These are phyloP conservation scores for Pyrrhoderma noxium DNA, from an alignment of 1,284 basidiomycete genomes.

Conservation along the genomic window DNA sequence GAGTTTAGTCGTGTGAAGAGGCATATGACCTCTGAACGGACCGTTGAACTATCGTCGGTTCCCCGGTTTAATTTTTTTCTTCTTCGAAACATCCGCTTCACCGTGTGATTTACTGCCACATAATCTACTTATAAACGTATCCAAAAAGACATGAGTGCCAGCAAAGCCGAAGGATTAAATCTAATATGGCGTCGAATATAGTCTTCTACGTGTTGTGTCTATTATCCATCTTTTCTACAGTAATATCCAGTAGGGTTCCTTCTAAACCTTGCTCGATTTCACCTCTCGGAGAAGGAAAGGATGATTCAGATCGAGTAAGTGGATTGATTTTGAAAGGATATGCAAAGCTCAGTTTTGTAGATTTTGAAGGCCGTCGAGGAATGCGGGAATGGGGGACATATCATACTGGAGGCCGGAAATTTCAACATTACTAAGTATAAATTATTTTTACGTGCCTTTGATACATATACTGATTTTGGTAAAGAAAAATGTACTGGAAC, in stretches of 20 bases:
- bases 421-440: constrained; percentile 16
- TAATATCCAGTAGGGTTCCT: background rate
- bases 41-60: too few relatives aligned
- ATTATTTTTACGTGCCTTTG: constrained; percentile 9
- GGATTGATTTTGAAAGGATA: background rate
- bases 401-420: constrained; percentile 11
- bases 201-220: background rate
- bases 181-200: background rate
- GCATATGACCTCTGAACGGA: too few relatives aligned
- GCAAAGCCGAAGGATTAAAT: background rate
- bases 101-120: background rate
- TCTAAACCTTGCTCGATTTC: constrained; percentile 1
- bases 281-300: constrained; percentile 5
- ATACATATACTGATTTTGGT: background rate
- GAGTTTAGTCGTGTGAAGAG: too few relatives aligned
- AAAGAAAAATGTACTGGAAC: constrained; percentile 55
- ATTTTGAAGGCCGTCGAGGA: constrained; percentile 2
- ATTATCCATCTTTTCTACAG: background rate
- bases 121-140: background rate
- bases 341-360: background rate
- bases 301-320: constrained; percentile 8
- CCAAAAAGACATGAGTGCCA: background rate
- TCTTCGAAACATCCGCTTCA: background rate
- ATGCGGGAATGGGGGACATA: constrained; percentile 26
- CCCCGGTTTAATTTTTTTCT: too few relatives aligned